Evolutionary conservation across 2,329 filamentous ascomycete genomes (phyloP), one percentile per base, ranked within the genome.

Genomic region (Fusarium staphyleae): DNA sequence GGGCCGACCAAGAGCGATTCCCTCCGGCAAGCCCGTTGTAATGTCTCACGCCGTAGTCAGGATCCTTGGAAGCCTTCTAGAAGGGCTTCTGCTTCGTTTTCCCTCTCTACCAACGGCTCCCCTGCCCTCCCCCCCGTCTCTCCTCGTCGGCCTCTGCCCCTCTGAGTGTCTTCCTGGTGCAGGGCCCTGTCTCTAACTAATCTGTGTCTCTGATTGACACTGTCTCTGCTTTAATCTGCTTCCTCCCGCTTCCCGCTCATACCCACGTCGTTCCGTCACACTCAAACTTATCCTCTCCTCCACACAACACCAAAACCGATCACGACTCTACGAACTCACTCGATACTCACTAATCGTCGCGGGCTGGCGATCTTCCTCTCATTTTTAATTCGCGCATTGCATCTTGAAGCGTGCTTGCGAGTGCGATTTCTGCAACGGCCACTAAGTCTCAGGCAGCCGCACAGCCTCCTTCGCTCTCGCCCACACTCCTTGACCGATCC

Each of bases 31-130:
- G 65, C 65, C 65, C 65, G 65, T 67, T 67, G 49, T 61, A 67
- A 67, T 67, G 65, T 67, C 64, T 67, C 65, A 62, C 43, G 49
- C 57, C 41, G 51, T 49, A 49, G 37, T 64, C 59, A 63, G 54
- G 53, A 62, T 68, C 66, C 62, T 50, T 63, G 35, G 60, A 70
- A 66, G 60, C 60, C 68, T 70, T 70, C 68, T 70, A 69, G 68
- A 70, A 70, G 68, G 48, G 46, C 15, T 51, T 56, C 45, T 52
- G 49, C 47, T 50, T 48, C 49, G 40, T 52, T 39, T 44, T 34
- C 39, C 18, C 44, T 34, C 45, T 53, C 43, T 32, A n/a, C 46
- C 50, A 42, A 16, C 43, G 49, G 36, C 48, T 54, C 51, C 48
- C 53, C 46, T 35, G 29, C 35, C 44, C 52, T 51, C 44, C 22